Conservation (phyloP, 768 basidiomycete species). For the Dendrothele bispora region DNA sequence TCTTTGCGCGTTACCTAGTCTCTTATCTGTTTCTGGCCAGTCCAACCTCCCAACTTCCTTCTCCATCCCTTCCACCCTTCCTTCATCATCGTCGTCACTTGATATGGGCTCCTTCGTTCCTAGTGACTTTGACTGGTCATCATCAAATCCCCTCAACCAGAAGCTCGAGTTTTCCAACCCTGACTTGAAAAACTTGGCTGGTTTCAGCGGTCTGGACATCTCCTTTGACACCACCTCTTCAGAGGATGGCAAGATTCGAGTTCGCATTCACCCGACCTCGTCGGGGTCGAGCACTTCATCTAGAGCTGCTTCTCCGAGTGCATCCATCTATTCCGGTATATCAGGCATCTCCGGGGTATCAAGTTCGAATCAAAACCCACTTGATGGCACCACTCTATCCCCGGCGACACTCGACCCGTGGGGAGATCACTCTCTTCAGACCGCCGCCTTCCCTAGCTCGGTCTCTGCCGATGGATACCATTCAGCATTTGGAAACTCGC, state of each 20-base stretch:
- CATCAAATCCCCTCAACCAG: constrained; percentile 31
- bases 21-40: constrained; percentile 68
- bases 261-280: constrained; percentile 66
- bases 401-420: constrained; percentile 23
- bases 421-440: constrained; percentile 17
- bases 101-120: constrained; percentile 48
- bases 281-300: constrained; percentile 37
- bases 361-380: too few relatives aligned
- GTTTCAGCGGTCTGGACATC: constrained; percentile 63
- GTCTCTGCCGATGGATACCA: not conserved
- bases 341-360: too few relatives aligned
- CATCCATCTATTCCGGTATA: constrained; percentile 19
- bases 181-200: constrained; percentile 43
- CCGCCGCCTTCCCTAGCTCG: not conserved
- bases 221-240: constrained; percentile 68
- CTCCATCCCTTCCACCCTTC: constrained; percentile 49
- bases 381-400: too few relatives aligned
- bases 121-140: constrained; percentile 57
- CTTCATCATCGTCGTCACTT: constrained; percentile 42
- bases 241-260: constrained; percentile 71
- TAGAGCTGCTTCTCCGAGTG: constrained; percentile 35
- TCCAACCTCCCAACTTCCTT: constrained; percentile 54
- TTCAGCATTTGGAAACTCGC: constrained; percentile 20
- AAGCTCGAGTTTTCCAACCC: constrained; percentile 62
- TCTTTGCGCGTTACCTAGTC: constrained; percentile 72